A percentile compares a stretch with the other conserved stretches of the same genome.
These are phyloP conservation scores for Cydonia oblonga DNA, from an alignment of 331 rosid species.

Conservation along the genomic window DNA sequence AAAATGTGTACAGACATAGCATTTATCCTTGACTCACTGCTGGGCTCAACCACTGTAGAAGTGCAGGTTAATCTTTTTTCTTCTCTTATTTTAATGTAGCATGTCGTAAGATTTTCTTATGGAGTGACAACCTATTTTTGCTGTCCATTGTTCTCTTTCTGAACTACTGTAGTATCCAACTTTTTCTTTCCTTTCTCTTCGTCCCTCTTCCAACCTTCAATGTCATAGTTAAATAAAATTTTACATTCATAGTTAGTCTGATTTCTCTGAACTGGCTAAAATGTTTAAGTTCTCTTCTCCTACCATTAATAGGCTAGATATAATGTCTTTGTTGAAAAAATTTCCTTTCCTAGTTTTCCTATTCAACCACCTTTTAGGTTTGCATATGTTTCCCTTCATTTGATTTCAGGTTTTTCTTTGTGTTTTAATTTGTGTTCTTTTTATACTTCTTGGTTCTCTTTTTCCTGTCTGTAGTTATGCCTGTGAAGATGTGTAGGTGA, in stretches of 20 bases:
- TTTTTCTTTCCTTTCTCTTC: background rate
- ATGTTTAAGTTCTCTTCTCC: background rate
- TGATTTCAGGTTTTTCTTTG: background rate
- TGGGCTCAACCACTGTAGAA: constrained; percentile 55
- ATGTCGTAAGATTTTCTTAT: background rate
- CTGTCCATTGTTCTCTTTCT: background rate
- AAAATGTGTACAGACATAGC: constrained; percentile 63
- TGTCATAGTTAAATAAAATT: background rate
- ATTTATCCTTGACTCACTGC: constrained; percentile 76
- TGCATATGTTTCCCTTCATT: background rate
- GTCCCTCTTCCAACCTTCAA: background rate
- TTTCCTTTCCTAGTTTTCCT: background rate
- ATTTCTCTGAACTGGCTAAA: background rate
- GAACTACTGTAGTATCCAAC: background rate
- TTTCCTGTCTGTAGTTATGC: background rate
- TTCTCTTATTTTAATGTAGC: constrained; percentile 1
- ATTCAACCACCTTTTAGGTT: too few relatives aligned
- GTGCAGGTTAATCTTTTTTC: constrained; percentile 57
- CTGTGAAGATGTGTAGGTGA: background rate
- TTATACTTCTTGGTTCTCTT: background rate
- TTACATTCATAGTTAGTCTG: background rate
- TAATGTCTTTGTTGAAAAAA: background rate
- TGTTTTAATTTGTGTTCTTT: background rate
- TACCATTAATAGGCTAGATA: background rate
- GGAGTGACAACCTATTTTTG: background rate